Percentiles rank a stretch among this genome's conserved stretches.
Conservation (phyloP, 2,329 filamentous ascomycete species). For the Phyllosticta capitalensis region DNA sequence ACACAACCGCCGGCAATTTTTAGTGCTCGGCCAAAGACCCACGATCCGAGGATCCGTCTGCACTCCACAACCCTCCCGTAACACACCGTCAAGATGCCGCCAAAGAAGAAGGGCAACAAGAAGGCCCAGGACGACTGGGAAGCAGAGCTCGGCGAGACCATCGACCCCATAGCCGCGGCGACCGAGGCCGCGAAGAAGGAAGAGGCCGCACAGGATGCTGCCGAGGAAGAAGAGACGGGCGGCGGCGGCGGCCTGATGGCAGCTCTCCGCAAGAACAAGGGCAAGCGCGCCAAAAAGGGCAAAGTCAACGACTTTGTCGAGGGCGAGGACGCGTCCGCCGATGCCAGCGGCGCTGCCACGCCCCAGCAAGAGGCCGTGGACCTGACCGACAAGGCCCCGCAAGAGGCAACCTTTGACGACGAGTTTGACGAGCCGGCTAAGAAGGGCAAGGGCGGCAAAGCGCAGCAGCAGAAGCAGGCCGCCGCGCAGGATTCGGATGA, state of each 20-base stretch:
- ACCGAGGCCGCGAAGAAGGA: slow-evolving; percentile 18
- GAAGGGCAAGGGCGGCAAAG: slow-evolving; percentile 54
- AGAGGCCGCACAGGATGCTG: slow-evolving; percentile 35
- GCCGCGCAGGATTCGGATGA: slow-evolving; percentile 30
- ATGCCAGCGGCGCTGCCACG: slow-evolving; percentile 28
- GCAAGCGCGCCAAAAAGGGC: slow-evolving; percentile 79
- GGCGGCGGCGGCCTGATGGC: slow-evolving; percentile 39
- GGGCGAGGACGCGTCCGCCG: slow-evolving; percentile 48
- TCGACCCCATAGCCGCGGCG: slow-evolving; percentile 50
- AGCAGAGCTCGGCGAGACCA: slow-evolving; percentile 73
- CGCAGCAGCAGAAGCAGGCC: slow-evolving; percentile 19
- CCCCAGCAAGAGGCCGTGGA: slow-evolving; percentile 21
- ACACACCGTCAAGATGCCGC: slow-evolving; percentile 56
- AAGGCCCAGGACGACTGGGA: slow-evolving; percentile 88
- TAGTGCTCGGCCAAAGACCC: background rate
- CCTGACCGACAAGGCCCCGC: slow-evolving; percentile 59
- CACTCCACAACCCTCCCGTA: background rate
- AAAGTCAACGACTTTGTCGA: slow-evolving; percentile 66
- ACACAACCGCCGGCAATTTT: background rate
- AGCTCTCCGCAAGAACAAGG: slow-evolving; percentile 43
- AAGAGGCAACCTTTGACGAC: slow-evolving; percentile 65
- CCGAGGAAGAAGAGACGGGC: slow-evolving; percentile 40
- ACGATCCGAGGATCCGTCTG: background rate
- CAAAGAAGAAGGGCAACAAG: slow-evolving; percentile 86
- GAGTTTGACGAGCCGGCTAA: slow-evolving; percentile 70